Evolutionary conservation across 2,329 filamentous ascomycete genomes (phyloP), one percentile per base, ranked within the genome.

Genomic region (Leptoxyphium fumago): DNA sequence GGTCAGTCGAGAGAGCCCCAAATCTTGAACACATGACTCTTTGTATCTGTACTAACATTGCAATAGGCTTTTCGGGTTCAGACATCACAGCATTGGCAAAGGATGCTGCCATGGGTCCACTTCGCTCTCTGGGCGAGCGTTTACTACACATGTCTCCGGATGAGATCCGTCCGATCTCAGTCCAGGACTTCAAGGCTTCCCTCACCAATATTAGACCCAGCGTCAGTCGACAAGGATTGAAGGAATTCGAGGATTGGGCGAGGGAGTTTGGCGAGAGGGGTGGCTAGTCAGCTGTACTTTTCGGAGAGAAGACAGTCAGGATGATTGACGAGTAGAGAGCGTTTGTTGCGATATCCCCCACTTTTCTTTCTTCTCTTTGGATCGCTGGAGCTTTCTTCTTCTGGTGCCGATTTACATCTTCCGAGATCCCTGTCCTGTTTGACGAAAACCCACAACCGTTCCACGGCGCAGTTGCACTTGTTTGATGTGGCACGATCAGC

Each of bases 1-100:
- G 86, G 87, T 89, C 68, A 57, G 73, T 63, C 44, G 5, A 17
- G 2, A 17, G 2, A 40, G 14, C 17, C 10, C 18, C 3, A 41
- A 10, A 1, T 15, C 10, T 39, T 26, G 32, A 17, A 38, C 8
- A 44, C 10, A 42, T 13, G 7, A 26, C 21, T 26, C 21, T 26
- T 4, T 4, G 21, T 26, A 26, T 7, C 3, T 26, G 21, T 26
- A 29, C 5, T 18, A 39, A 21, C 14, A 13, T 39, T n/a, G 6
- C 34, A 17, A 13, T 39, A 26, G 13, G 38, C 14, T 98, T 94
- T 65, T 95, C 87, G 8, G 91, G 91, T 39, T 94, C 87, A 2
- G 91, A 98, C 57, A 94, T 98, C 51, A 96, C 91, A 17, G 88
- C 91, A 1, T 70, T 98, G 8, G 91, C 91, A 7, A 98, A 98